Conservation (phyloP, 805 yeast genomes). For the Ogataea minuta region DNA sequence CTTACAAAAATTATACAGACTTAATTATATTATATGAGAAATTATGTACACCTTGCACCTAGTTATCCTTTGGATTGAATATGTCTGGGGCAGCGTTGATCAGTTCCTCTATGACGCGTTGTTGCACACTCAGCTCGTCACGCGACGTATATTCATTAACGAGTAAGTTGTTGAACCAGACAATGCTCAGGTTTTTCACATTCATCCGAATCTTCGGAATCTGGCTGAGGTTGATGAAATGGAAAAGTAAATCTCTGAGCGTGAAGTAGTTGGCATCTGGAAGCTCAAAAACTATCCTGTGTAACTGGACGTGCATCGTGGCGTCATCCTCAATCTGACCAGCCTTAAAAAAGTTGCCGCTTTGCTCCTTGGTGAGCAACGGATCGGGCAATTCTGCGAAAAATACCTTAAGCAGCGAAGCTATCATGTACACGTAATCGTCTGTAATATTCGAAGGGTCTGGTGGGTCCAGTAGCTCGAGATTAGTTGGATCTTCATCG, state of each 20-base stretch:
- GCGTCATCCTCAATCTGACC: conserved; percentile 63
- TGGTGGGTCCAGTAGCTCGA: conserved; percentile 47
- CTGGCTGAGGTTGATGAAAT: conserved; percentile 42
- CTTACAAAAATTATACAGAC: too few relatives aligned
- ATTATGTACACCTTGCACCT: background rate
- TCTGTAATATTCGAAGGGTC: conserved; percentile 61
- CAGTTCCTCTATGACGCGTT: conserved; percentile 80
- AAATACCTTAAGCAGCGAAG: conserved; percentile 79
- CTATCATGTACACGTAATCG: conserved; percentile 84
- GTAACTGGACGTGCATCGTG: conserved; percentile 68
- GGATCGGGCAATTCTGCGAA: conserved; percentile 88
- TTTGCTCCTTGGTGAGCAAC: conserved; percentile 62
- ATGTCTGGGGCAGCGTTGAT: conserved; percentile 82
- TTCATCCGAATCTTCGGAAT: conserved; percentile 77
- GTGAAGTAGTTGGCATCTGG: conserved; percentile 97
- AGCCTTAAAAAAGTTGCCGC: conserved; percentile 63
- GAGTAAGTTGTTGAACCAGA: conserved; percentile 93
- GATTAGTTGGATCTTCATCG: conserved; percentile 70
- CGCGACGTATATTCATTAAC: conserved; percentile 62
- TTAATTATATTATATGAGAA: too few relatives aligned
- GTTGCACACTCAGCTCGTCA: conserved; percentile 39
- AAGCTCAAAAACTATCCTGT: conserved; percentile 80
- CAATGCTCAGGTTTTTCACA: conserved; percentile 74
- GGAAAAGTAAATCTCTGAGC: conserved; percentile 78
- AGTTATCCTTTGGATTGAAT: conserved; percentile 36